These are phyloP conservation scores for Fusarium verrucosum DNA, from an alignment of 2,329 filamentous ascomycete genomes.

Conservation along the genomic window DNA sequence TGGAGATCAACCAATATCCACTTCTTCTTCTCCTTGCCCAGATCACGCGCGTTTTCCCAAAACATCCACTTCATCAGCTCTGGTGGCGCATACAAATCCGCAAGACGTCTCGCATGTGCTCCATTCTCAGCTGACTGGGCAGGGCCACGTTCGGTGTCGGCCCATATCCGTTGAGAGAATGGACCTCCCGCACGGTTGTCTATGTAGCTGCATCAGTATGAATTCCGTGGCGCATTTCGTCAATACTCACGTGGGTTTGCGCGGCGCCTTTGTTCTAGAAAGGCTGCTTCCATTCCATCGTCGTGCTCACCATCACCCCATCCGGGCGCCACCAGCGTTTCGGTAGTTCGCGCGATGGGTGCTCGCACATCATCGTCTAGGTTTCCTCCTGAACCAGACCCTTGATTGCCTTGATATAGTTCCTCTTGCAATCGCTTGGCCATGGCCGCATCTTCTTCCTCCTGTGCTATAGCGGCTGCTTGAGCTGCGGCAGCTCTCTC, in stretches of 20 bases:
- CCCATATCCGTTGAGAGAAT: conserved; percentile 54
- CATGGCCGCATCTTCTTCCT: conserved; percentile 94
- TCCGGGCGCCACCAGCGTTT: conserved; percentile 83
- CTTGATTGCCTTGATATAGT: conserved; percentile 70
- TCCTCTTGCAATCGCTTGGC: conserved; percentile 92
- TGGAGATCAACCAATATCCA: conserved; percentile 98
- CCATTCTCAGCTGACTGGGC: conserved; percentile 56
- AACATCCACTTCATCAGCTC: conserved; percentile 82
- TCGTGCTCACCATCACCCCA: conserved; percentile 59
- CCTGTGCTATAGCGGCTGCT: conserved; percentile 60
- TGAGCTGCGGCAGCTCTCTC: conserved; percentile 54
- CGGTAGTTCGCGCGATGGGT: conserved; percentile 89
- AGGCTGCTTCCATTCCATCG: conserved; percentile 64
- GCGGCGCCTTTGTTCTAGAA: conserved; percentile 63
- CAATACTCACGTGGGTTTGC: conserved; percentile 45
- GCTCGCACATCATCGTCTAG: conserved; percentile 80
- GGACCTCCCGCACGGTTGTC: conserved; percentile 46
- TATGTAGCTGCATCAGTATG: conserved; percentile 20
- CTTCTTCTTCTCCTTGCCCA: conserved; percentile 88
- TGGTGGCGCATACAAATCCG: conserved; percentile 91
- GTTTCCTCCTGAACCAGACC: conserved; percentile 47
- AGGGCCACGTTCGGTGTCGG: conserved; percentile 40
- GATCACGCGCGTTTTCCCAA: conserved; percentile 86
- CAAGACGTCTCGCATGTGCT: conserved; percentile 79
- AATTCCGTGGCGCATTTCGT: background rate